These are phyloP conservation scores for Citrullus colocynthis DNA, from an alignment of 306 rosid genomes.

Conservation along the genomic window DNA sequence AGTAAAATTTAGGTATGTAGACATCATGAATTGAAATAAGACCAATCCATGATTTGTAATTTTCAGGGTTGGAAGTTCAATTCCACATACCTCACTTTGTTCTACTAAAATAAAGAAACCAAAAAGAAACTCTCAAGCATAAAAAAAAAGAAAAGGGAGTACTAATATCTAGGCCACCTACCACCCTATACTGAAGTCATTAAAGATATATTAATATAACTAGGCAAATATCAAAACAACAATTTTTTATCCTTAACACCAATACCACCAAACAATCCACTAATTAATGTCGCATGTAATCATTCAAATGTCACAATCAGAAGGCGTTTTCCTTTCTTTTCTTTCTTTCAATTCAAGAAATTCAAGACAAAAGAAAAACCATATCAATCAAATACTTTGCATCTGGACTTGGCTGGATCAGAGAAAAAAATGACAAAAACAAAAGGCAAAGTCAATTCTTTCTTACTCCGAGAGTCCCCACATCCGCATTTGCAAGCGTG, in stretches of 20 bases:
- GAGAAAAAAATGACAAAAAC: background rate
- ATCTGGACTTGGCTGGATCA: background rate
- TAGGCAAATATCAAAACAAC: background rate
- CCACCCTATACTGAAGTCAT: background rate
- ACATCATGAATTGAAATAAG: too few relatives aligned
- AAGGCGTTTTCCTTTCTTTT: background rate
- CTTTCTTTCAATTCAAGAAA: background rate
- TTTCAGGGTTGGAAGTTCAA: too few relatives aligned
- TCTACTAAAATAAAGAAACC: too few relatives aligned
- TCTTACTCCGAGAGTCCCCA: background rate
- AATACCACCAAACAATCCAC: background rate
- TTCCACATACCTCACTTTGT: too few relatives aligned
- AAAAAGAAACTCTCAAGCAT: too few relatives aligned
- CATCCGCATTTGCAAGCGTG: background rate
- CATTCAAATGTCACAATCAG: background rate
- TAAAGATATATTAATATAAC: background rate
- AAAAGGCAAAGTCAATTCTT: background rate
- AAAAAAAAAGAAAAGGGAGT: background rate
- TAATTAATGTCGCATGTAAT: background rate
- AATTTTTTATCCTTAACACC: background rate
- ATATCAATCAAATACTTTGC: background rate
- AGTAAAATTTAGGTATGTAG: too few relatives aligned
- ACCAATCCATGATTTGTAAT: too few relatives aligned
- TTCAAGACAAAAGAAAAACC: background rate
- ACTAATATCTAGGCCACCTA: background rate